Conservation (phyloP, 129 eudicot genomes). For the Dittrichia graveolens region DNA sequence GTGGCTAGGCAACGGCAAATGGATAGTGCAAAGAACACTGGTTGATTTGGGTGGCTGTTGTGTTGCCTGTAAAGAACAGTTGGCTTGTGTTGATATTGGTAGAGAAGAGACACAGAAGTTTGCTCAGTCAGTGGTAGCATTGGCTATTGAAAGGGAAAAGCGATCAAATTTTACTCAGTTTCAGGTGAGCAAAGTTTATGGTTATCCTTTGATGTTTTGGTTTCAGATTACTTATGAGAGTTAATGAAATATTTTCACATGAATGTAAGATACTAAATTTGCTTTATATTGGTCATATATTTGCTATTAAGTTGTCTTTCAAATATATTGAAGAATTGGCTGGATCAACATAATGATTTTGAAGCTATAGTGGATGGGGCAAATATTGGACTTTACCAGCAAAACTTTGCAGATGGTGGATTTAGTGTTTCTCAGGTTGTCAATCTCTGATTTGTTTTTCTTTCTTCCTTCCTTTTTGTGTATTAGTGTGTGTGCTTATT, state of each 20-base stretch:
- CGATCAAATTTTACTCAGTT: constrained; percentile 74
- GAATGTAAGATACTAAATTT: background rate
- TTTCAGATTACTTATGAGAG: background rate
- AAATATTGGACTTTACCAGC: constrained; percentile 90
- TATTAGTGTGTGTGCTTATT: background rate
- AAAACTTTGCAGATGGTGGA: constrained; percentile 92
- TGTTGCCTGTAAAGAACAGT: constrained; percentile 54
- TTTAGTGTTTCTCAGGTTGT: constrained; percentile 90
- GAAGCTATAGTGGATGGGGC: constrained; percentile 92
- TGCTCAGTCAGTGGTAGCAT: constrained; percentile 64
- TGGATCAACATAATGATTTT: constrained; percentile 64
- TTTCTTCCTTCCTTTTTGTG: background rate
- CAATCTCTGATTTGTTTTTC: constrained; percentile 16
- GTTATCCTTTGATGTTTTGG: constrained; percentile 3
- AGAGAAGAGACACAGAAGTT: constrained; percentile 71
- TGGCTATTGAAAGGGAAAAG: constrained; percentile 73
- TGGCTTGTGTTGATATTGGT: constrained; percentile 86
- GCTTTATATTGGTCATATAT: background rate
- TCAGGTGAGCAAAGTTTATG: constrained; percentile 49
- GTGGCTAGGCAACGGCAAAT: constrained; percentile 78
- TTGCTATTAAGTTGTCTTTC: constrained; percentile 5
- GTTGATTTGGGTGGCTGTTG: constrained; percentile 56
- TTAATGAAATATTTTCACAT: background rate
- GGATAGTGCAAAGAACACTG: constrained; percentile 52
- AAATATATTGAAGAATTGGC: constrained; percentile 57